Base-by-base conservation (phyloP, 441 rosid genomes). In the Populus hybrid region DNA sequence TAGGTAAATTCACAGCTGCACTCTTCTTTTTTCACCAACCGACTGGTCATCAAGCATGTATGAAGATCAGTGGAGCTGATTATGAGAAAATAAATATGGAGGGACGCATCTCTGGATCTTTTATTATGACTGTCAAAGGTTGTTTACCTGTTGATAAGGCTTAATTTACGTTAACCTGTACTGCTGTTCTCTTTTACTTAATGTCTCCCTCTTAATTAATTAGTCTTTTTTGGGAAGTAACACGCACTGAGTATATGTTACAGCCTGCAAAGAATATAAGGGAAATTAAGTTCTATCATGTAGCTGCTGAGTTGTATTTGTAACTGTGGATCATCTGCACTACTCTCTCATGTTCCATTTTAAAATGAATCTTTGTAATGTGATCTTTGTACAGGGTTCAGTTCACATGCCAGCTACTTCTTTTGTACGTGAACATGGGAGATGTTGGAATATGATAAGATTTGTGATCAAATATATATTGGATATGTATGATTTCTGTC, bases 81-180 rank as follows among this genome's bases (percentile, higher is more conserved):
- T 32, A 23, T 30, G 18, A 14, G 57, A 68, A 32, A 76, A 54
- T 54, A 6, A 76, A 57, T 21, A 69, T 54, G 78, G 54, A 76
- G 66, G 70, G 21, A 64, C 18, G 1, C 61, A 54, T 54, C 59
- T 5, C 8, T 54, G n/a, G 2, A 6, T 18, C 21, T 54, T 30
- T 35, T 46, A 46, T 28, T 24, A 65, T 11, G 9, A 30, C 10
- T 76, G 23, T 16, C 24, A 69, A 76, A 30, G 46, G 64, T 35
- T 75, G 23, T 67, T 78, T 72, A 59, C 67, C 80, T 77, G 50
- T 63, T 30, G n/a, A 76, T 18, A 67, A 67, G 46, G 78, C 46
- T 32, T 67, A 6, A 46, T 30, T 74, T 61, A 21, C 66, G 0
- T 16, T 23, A n/a, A 20, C 42, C 59, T 32, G 72, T 14, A 50